These are phyloP conservation scores for Rachicladosporium sp. DNA, from an alignment of 2,329 filamentous ascomycete species.

Conservation along the genomic window DNA sequence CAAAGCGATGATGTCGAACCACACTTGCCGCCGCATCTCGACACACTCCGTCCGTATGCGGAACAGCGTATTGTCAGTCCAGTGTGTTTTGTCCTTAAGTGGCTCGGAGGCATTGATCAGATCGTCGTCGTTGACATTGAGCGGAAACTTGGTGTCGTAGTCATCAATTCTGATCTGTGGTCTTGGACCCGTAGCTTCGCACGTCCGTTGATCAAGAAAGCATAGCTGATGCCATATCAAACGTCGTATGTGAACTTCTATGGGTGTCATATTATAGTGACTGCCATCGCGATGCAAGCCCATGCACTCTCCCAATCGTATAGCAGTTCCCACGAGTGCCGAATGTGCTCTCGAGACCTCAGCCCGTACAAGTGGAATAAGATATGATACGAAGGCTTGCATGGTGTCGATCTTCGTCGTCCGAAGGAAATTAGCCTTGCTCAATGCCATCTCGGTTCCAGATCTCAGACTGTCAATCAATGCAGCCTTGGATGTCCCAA, in stretches of 20 bases:
- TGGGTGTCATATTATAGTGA: conserved; percentile 50
- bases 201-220: conserved; percentile 63
- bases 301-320: conserved; percentile 67
- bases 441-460: conserved; percentile 54
- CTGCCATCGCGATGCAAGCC: conserved; percentile 60
- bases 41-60: conserved; percentile 61
- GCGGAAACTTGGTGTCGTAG: conserved; percentile 60
- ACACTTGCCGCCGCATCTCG: conserved; percentile 59
- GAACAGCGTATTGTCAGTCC: conserved; percentile 56
- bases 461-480: conserved; percentile 52
- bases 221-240: conserved; percentile 69
- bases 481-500: conserved; percentile 44
- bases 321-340: conserved; percentile 57
- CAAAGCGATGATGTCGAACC: conserved; percentile 55
- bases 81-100: conserved; percentile 39
- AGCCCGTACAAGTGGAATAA: conserved; percentile 60
- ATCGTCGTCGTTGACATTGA: conserved; percentile 57
- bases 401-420: conserved; percentile 63
- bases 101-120: conserved; percentile 34
- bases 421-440: conserved; percentile 57
- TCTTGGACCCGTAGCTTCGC: conserved; percentile 60
- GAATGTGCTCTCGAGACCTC: conserved; percentile 65
- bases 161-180: conserved; percentile 61
- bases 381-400: conserved; percentile 65
- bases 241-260: conserved; percentile 60